Conservation (phyloP, 2,329 filamentous ascomycete genomes). For the Fusarium anthophilum region DNA sequence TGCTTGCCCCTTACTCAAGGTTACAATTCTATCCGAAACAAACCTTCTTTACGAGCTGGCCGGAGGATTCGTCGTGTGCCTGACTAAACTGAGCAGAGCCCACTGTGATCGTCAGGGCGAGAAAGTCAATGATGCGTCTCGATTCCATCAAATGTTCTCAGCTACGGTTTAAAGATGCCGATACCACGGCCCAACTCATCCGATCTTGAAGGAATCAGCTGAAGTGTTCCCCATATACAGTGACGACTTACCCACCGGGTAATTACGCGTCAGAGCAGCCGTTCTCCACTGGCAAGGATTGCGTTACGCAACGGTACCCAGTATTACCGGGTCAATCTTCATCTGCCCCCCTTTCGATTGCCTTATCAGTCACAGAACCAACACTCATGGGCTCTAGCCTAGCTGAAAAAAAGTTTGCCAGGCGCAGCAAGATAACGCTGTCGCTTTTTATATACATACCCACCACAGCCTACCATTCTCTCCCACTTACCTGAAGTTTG, state of each 20-base stretch:
- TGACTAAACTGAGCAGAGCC: background rate
- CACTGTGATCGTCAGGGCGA: conserved; percentile 3
- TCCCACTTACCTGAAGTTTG: conserved; percentile 22
- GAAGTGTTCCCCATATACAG: conserved; percentile 4
- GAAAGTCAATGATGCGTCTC: conserved; percentile 6
- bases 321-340: conserved; percentile 16
- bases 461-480: background rate
- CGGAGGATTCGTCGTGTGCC: conserved; percentile 1
- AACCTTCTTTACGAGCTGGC: conserved; percentile 15
- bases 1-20: background rate
- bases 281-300: conserved; percentile 17
- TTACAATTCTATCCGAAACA: background rate
- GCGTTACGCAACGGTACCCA: conserved; percentile 19
- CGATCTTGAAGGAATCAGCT: background rate
- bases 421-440: conserved; percentile 6
- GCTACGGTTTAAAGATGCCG: background rate
- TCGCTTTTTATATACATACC: conserved; percentile 22
- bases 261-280: conserved; percentile 17
- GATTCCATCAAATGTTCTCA: background rate
- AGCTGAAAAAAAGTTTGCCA: conserved; percentile 1
- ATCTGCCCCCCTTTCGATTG: conserved; percentile 19
- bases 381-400: conserved; percentile 3
- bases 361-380: background rate
- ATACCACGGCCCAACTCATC: background rate
- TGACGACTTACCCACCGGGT: background rate